Percentiles rank a stretch among this genome's conserved stretches.
Evolutionary conservation across 768 basidiomycete genomes (phyloP).

Genomic region (Lyophyllum semitale): DNA sequence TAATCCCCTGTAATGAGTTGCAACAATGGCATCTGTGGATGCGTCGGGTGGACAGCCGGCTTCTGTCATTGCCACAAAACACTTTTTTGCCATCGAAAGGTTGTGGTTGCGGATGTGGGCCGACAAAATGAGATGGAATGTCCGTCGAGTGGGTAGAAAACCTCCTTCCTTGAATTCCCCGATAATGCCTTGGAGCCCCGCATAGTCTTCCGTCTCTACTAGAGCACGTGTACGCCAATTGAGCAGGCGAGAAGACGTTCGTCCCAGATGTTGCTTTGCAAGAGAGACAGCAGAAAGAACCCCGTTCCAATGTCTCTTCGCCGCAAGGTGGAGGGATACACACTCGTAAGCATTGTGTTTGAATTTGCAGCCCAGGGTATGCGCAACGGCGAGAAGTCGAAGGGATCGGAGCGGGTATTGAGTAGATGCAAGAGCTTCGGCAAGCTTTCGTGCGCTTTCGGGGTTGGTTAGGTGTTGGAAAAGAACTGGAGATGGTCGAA

Average conservation of each 20-base stretch:
- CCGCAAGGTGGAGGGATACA: conserved; percentile 51
- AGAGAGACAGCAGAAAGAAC: conserved; percentile 50
- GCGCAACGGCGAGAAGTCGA: conserved; percentile 48
- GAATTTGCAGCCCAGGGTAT: conserved; percentile 48
- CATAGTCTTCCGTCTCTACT: conserved; percentile 54
- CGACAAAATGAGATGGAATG: conserved; percentile 69
- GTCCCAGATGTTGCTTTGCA: conserved; percentile 50
- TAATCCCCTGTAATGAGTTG: conserved; percentile 57
- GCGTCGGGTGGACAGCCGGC: conserved; percentile 56
- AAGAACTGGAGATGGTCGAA: conserved; percentile 20
- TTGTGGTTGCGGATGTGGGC: conserved; percentile 72
- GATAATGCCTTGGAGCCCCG: conserved; percentile 44
- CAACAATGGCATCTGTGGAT: conserved; percentile 61
- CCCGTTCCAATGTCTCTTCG: conserved; percentile 47
- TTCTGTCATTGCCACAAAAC: conserved; percentile 56
- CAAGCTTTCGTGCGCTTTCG: conserved; percentile 31
- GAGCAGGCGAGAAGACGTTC: conserved; percentile 56
- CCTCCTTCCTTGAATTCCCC: conserved; percentile 49
- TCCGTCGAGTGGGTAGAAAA: conserved; percentile 55
- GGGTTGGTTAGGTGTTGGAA: conserved; percentile 30
- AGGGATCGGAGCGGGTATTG: conserved; percentile 40
- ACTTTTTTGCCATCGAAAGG: conserved; percentile 52
- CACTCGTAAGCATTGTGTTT: conserved; percentile 61
- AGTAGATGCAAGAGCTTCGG: conserved; percentile 33
- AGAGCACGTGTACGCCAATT: conserved; percentile 72